phyloP scores from a whole-genome alignment of 2,329 filamentous ascomycete genomes.

The Herpotrichia juniperi region DNA sequence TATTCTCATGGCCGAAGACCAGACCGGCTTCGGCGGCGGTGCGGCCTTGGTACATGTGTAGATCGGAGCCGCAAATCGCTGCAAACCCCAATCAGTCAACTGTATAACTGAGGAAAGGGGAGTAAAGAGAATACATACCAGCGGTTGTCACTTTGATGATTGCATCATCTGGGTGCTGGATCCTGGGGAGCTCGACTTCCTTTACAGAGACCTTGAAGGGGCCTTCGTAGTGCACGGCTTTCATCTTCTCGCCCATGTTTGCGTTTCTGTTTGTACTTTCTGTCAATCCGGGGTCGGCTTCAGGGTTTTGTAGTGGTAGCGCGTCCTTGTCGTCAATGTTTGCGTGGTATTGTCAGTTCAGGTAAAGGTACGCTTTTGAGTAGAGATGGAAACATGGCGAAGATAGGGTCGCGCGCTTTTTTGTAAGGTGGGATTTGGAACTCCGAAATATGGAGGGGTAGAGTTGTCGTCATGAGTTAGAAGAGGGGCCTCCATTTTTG shows the following conservation, averaged over 20 bases:
- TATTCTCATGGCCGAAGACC: slow-evolving; percentile 68
- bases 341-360: too few relatives aligned
- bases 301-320: slow-evolving; percentile 17
- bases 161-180: slow-evolving; percentile 69
- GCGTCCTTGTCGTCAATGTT: neutral
- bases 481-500: too few relatives aligned
- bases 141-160: slow-evolving; percentile 71
- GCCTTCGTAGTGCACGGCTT: slow-evolving; percentile 67
- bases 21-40: slow-evolving; percentile 67
- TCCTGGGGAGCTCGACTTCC: slow-evolving; percentile 62
- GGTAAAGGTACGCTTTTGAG: too few relatives aligned
- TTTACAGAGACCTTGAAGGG: slow-evolving; percentile 68
- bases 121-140: slow-evolving; percentile 35
- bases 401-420: too few relatives aligned
- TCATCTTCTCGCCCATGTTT: slow-evolving; percentile 55
- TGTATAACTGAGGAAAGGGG: neutral
- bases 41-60: slow-evolving; percentile 69
- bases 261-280: neutral
- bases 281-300: slow-evolving; percentile 9
- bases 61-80: slow-evolving; percentile 61
- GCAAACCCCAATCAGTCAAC: neutral
- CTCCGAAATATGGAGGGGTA: too few relatives aligned
- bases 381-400: too few relatives aligned
- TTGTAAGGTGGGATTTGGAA: too few relatives aligned
- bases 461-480: too few relatives aligned